Conservation (phyloP, 2,329 filamentous ascomycete genomes). For the Arachnomyces sp. region DNA sequence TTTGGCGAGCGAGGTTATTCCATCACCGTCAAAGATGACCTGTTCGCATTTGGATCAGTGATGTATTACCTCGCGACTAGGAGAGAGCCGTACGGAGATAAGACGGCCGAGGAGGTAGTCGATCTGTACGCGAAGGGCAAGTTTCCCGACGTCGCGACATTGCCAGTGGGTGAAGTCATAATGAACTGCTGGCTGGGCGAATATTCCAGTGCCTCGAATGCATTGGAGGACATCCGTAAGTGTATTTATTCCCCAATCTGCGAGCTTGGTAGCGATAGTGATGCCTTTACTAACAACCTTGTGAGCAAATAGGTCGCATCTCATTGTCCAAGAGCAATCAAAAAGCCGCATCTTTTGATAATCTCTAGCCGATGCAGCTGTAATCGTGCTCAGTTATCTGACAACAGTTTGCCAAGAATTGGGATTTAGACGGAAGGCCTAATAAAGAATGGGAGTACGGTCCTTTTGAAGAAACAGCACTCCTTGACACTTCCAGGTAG, state of each 20-base stretch:
- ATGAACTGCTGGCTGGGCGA: slow-evolving; percentile 7
- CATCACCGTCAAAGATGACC: slow-evolving; percentile 2
- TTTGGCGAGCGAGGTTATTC: not conserved
- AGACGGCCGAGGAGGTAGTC: slow-evolving; percentile 5
- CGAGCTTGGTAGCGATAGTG: too few species aligned
- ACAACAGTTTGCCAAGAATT: too few species aligned
- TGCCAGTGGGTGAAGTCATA: slow-evolving; percentile 3
- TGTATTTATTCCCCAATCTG: not conserved
- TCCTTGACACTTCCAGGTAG: too few species aligned
- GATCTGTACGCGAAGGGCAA: slow-evolving; percentile 3
- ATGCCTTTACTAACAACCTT: too few species aligned
- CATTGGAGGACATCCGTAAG: slow-evolving; percentile 6
- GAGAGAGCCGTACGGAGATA: slow-evolving; percentile 5
- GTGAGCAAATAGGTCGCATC: too few species aligned
- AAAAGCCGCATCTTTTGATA: too few species aligned
- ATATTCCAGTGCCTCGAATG: slow-evolving; percentile 6
- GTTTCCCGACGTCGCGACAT: slow-evolving; percentile 6
- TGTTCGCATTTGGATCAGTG: slow-evolving; percentile 7
- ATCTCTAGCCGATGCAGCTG: too few species aligned
- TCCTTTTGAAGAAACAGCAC: too few species aligned
- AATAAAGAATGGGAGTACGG: too few species aligned
- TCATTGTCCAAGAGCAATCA: too few species aligned
- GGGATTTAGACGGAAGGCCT: too few species aligned
- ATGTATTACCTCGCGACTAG: slow-evolving; percentile 5
- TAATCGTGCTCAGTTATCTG: too few species aligned